Conservation (phyloP, 768 basidiomycete genomes). For the Rhodotorula paludigena region DNA sequence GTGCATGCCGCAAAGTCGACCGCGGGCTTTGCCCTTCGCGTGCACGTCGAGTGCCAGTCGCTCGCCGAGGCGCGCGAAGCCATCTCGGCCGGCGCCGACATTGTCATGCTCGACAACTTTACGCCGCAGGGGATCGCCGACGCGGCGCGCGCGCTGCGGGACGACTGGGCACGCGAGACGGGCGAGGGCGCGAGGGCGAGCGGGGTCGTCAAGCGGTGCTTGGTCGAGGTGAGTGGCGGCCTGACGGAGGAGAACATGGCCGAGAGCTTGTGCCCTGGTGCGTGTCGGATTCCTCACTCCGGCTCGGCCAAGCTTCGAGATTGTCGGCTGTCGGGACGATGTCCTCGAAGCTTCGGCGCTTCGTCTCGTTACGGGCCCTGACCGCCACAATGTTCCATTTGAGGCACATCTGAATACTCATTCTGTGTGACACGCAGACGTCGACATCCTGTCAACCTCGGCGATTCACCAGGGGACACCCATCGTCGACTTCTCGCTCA, state of each 20-base stretch:
- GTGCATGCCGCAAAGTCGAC: conserved; percentile 78
- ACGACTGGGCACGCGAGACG: conserved; percentile 62
- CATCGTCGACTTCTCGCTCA: conserved; percentile 94
- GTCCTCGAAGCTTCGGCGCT: too few relatives aligned
- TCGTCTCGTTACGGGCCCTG: too few relatives aligned
- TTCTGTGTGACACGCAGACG: conserved; percentile 56
- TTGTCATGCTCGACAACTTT: conserved; percentile 46
- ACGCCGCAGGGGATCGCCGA: conserved; percentile 55
- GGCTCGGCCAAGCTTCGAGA: not conserved
- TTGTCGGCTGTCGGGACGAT: too few relatives aligned
- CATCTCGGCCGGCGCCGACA: conserved; percentile 70
- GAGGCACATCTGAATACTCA: not conserved
- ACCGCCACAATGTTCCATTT: too few relatives aligned
- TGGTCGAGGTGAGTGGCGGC: conserved; percentile 90
- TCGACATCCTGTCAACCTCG: conserved; percentile 91
- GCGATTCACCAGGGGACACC: conserved; percentile 77
- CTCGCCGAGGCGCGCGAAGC: conserved; percentile 92
- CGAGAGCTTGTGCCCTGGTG: conserved; percentile 75
- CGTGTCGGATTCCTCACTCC: conserved; percentile 40
- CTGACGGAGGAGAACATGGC: conserved; percentile 82
- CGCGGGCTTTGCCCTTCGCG: conserved; percentile 81
- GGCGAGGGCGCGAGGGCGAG: conserved; percentile 1
- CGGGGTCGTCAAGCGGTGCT: conserved; percentile 53
- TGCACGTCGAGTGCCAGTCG: conserved; percentile 88
- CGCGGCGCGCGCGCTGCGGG: conserved; percentile 66